phyloP scores from a whole-genome alignment of 2,329 filamentous ascomycete genomes.

The Scolecobasidium constrictum region DNA sequence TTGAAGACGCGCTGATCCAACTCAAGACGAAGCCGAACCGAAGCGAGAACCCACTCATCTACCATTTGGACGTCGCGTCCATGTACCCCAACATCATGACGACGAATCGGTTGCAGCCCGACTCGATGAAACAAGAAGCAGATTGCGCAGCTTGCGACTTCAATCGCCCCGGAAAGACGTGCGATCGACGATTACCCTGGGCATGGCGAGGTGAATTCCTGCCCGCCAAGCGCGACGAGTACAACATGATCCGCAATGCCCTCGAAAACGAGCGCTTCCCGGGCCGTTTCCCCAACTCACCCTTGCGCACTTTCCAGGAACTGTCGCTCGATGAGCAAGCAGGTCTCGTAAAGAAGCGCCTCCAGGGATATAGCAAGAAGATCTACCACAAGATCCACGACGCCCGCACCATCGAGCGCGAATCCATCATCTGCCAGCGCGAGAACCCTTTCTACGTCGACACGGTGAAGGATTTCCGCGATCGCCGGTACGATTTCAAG shows the following conservation, averaged over 20 bases:
- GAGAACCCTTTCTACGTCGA: constrained; percentile 98
- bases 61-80: constrained; percentile 95
- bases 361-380: constrained; percentile 92
- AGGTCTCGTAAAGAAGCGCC: constrained; percentile 65
- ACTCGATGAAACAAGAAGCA: constrained; percentile 97
- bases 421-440: constrained; percentile 95
- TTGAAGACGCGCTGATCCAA: constrained; percentile 55
- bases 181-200: constrained; percentile 90
- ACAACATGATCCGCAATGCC: constrained; percentile 95
- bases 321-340: constrained; percentile 75
- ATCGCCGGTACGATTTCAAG: constrained; percentile 97
- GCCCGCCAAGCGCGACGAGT: constrained; percentile 91
- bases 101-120: constrained; percentile 90
- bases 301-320: constrained; percentile 67
- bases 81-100: constrained; percentile 99
- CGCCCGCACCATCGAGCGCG: constrained; percentile 78
- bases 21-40: constrained; percentile 78
- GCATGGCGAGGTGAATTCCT: constrained; percentile 96
- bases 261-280: constrained; percentile 91
- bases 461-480: constrained; percentile 90
- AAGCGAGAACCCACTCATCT: constrained; percentile 79
- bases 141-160: constrained; percentile 98
- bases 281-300: constrained; percentile 59
- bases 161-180: constrained; percentile 93
- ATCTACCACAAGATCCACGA: constrained; percentile 99